These are phyloP conservation scores for Exophiala sp. DNA, from an alignment of 2,329 filamentous ascomycete species.

Conservation along the genomic window DNA sequence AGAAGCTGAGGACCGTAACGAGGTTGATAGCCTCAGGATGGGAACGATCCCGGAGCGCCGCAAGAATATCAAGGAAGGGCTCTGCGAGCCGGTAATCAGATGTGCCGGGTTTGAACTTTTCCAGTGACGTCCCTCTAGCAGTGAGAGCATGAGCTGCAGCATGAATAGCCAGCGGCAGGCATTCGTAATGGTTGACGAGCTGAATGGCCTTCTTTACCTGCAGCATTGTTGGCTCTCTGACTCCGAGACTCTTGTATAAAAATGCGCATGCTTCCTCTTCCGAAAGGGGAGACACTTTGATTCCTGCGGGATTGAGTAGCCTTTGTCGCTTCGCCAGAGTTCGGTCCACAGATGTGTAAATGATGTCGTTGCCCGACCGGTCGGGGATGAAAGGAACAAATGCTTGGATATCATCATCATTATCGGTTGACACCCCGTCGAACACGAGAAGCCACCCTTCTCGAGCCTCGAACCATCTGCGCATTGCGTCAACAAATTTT, in stretches of 20 bases:
- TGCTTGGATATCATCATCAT: slow-evolving; percentile 45
- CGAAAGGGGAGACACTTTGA: slow-evolving; percentile 52
- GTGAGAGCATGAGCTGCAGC: slow-evolving; percentile 58
- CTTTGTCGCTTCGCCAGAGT: slow-evolving; percentile 51
- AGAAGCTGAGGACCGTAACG: slow-evolving; percentile 60
- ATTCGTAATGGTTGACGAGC: slow-evolving; percentile 58
- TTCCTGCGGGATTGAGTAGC: slow-evolving; percentile 54
- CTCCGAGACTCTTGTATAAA: slow-evolving; percentile 58
- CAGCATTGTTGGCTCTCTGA: slow-evolving; percentile 48
- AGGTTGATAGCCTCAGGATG: slow-evolving; percentile 56
- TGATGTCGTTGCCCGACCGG: slow-evolving; percentile 56
- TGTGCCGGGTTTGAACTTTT: slow-evolving; percentile 52
- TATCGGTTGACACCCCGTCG: slow-evolving; percentile 60
- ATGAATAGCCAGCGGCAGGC: slow-evolving; percentile 62
- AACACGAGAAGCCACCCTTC: slow-evolving; percentile 63
- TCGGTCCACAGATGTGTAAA: slow-evolving; percentile 62
- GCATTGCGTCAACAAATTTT: slow-evolving; percentile 53
- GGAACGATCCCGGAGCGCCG: slow-evolving; percentile 37
- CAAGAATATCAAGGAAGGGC: slow-evolving; percentile 44
- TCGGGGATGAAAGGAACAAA: slow-evolving; percentile 60
- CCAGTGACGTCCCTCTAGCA: slow-evolving; percentile 55
- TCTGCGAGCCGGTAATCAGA: slow-evolving; percentile 51
- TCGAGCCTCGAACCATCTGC: slow-evolving; percentile 55
- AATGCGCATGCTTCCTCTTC: slow-evolving; percentile 55
- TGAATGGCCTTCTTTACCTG: slow-evolving; percentile 55